These are phyloP conservation scores for Mucor ambiguus DNA, from an alignment of 371 early-diverging fungal species.

Conservation along the genomic window DNA sequence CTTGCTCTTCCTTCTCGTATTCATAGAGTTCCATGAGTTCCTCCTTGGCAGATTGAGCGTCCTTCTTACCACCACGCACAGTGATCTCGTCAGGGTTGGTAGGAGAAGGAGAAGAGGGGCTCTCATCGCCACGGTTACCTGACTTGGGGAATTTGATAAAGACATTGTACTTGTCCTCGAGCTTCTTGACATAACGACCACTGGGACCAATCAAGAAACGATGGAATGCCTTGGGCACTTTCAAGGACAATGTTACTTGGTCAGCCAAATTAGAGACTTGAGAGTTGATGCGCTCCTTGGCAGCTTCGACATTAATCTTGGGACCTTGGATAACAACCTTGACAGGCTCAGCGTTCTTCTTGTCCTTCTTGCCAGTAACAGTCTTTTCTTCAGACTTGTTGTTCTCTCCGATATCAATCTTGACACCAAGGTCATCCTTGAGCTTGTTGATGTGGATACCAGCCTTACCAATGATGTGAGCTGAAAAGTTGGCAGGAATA, in stretches of 20 bases:
- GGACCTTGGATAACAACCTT: slow-evolving; percentile 83
- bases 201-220: slow-evolving; percentile 75
- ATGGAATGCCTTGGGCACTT: slow-evolving; percentile 69
- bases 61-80: slow-evolving; percentile 77
- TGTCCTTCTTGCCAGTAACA: slow-evolving; percentile 29
- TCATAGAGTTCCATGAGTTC: slow-evolving; percentile 79
- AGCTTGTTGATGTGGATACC: slow-evolving; percentile 81
- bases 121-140: slow-evolving; percentile 50
- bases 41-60: slow-evolving; percentile 70
- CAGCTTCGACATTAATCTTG: slow-evolving; percentile 75
- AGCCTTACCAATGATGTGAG: slow-evolving; percentile 89
- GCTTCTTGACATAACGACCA: slow-evolving; percentile 77
- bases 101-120: slow-evolving; percentile 26
- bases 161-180: slow-evolving; percentile 83
- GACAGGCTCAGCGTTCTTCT: slow-evolving; percentile 49
- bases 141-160: slow-evolving; percentile 74
- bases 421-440: slow-evolving; percentile 78
- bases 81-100: slow-evolving; percentile 64
- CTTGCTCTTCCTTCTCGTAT: slow-evolving; percentile 71
- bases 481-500: slow-evolving; percentile 72
- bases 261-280: slow-evolving; percentile 78
- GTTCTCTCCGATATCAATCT: slow-evolving; percentile 72
- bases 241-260: slow-evolving; percentile 63
- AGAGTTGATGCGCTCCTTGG: slow-evolving; percentile 70
- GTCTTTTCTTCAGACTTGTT: slow-evolving; percentile 39